Conservation (phyloP, 2,329 filamentous ascomycete species). For the Colletotrichum tropicicola region DNA sequence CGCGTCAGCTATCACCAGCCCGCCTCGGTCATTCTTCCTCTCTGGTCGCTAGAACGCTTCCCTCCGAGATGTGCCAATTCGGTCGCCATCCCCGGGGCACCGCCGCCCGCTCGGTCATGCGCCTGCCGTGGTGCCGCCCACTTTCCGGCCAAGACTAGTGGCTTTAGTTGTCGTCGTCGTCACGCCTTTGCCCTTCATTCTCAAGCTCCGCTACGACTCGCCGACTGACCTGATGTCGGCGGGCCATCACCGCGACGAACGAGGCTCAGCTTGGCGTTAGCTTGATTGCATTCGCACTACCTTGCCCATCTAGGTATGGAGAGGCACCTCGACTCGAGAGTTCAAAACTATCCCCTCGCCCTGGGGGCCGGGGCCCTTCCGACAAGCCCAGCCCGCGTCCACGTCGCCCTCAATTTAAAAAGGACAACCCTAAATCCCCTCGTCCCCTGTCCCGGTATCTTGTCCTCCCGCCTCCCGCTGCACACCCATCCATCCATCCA, state of each 20-base stretch:
- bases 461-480: background rate
- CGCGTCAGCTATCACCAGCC: background rate
- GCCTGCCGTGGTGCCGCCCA: conserved; percentile 8
- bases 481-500: background rate
- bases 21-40: background rate
- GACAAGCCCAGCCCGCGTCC: conserved; percentile 11
- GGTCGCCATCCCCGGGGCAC: conserved; percentile 1
- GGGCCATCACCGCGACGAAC: too few species aligned
- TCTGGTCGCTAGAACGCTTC: background rate
- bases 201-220: background rate
- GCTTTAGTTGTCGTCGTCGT: conserved; percentile 1
- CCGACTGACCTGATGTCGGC: too few species aligned
- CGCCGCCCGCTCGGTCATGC: conserved; percentile 14
- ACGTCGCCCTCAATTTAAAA: conserved; percentile 16
- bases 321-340: too few species aligned
- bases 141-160: conserved; percentile 11
- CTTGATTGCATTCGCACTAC: background rate
- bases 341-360: too few species aligned
- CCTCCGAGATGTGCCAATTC: conserved; percentile 8
- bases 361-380: too few species aligned
- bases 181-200: background rate
- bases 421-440: background rate
- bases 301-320: too few species aligned
- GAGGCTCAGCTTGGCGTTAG: conserved; percentile 2
- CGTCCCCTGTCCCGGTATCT: background rate